phyloP scores from a whole-genome alignment of 805 yeast genomes.

The Pichia ethanolica region DNA sequence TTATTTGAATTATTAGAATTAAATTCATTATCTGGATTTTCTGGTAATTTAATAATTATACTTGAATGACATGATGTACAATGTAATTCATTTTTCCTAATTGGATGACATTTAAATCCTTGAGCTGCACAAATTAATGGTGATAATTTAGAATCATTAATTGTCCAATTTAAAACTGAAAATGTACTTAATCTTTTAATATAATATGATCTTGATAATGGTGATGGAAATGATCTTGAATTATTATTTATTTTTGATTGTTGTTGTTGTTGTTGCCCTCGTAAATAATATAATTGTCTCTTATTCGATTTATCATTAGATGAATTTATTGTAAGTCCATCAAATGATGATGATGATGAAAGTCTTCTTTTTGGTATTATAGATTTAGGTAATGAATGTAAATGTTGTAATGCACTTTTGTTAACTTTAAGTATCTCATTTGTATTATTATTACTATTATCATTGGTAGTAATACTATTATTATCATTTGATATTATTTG shows the following conservation, averaged over 20 bases:
- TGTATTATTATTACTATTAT: no score
- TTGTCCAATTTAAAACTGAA: conserved; percentile 40
- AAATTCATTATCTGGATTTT: conserved; percentile 7
- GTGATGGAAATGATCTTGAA: conserved; percentile 4
- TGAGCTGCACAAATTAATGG: conserved; percentile 43
- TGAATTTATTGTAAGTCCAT: conserved; percentile 7
- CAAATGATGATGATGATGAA: conserved; percentile 17
- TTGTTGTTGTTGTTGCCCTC: conserved; percentile 3
- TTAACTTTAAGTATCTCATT: not conserved
- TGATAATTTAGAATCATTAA: conserved; percentile 27
- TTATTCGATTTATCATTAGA: conserved; percentile 1
- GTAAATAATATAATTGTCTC: conserved; percentile 4
- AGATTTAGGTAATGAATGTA: conserved; percentile 5
- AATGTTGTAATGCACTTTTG: conserved; percentile 5
- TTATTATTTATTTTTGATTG: not conserved
- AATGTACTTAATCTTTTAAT: conserved; percentile 37
- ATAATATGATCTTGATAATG: conserved; percentile 19
- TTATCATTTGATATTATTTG: not conserved
- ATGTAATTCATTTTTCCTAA: conserved; percentile 25
- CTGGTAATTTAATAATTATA: conserved; percentile 19
- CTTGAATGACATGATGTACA: conserved; percentile 30
- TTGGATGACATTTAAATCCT: conserved; percentile 45
- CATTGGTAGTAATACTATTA: no score
- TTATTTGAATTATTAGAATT: not conserved
- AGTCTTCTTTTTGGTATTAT: conserved; percentile 5